A percentile compares a stretch with the other conserved stretches of the same genome.
phyloP scores from a whole-genome alignment of 1,139 yeast genomes.

The Kodamaea plutei region DNA sequence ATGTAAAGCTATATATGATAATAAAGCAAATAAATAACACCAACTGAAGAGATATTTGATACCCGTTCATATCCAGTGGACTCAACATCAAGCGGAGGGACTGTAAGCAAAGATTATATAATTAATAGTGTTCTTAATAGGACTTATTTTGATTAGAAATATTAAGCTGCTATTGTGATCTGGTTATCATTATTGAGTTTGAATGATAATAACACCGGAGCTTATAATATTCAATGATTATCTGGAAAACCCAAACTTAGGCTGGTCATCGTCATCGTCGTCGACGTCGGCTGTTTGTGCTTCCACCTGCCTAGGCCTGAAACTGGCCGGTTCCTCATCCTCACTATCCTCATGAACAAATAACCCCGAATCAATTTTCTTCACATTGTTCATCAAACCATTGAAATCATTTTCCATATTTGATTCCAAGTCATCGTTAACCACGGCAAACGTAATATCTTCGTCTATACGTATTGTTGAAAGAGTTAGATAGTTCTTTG shows the following conservation, averaged over 20 bases:
- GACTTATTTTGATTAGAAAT: too few relatives aligned
- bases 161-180: too few relatives aligned
- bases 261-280: slow-evolving; percentile 33
- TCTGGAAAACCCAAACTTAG: slow-evolving; percentile 39
- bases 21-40: too few relatives aligned
- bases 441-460: slow-evolving; percentile 10
- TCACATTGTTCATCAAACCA: slow-evolving; percentile 25
- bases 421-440: slow-evolving; percentile 8
- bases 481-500: slow-evolving; percentile 25
- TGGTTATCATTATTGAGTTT: too few relatives aligned
- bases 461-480: slow-evolving; percentile 16
- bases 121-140: too few relatives aligned
- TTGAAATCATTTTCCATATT: slow-evolving; percentile 22
- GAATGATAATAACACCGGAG: too few relatives aligned
- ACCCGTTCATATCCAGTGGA: too few relatives aligned
- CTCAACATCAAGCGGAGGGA: too few relatives aligned
- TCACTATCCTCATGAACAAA: slow-evolving; percentile 9
- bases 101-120: too few relatives aligned
- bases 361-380: slow-evolving; percentile 10
- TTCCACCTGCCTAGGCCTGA: not conserved
- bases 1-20: too few relatives aligned
- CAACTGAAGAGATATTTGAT: too few relatives aligned
- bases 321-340: slow-evolving; percentile 4
- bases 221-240: too few relatives aligned
- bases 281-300: slow-evolving; percentile 14